Percentiles rank a stretch among this genome's conserved stretches.
phyloP scores from a whole-genome alignment of 805 yeast species.

The Candida maltosa region DNA sequence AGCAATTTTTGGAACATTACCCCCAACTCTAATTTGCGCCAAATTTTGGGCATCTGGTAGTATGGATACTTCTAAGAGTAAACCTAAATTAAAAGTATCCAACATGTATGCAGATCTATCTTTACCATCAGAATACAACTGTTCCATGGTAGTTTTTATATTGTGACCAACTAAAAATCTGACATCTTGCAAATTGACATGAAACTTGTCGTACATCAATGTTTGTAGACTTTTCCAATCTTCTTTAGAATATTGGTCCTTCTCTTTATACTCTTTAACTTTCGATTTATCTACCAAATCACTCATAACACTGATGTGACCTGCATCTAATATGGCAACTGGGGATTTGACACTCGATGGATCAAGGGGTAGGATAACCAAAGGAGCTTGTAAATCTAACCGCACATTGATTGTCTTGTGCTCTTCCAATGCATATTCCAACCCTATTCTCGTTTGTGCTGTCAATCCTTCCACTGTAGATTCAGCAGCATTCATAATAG shows the following conservation, averaged over 20 bases:
- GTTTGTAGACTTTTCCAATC: slow-evolving; percentile 78
- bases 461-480: slow-evolving; percentile 91
- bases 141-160: slow-evolving; percentile 72
- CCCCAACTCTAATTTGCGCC: slow-evolving; percentile 70
- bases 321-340: slow-evolving; percentile 91
- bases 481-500: slow-evolving; percentile 91
- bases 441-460: slow-evolving; percentile 83
- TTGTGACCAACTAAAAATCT: slow-evolving; percentile 85
- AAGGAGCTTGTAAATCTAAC: slow-evolving; percentile 90
- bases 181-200: slow-evolving; percentile 74
- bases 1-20: slow-evolving; percentile 68
- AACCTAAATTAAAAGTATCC: slow-evolving; percentile 71
- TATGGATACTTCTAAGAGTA: slow-evolving; percentile 78
- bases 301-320: slow-evolving; percentile 82
- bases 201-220: slow-evolving; percentile 87
- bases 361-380: slow-evolving; percentile 81
- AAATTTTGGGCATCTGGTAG: slow-evolving; percentile 75
- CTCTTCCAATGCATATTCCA: slow-evolving; percentile 90
- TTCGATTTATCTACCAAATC: slow-evolving; percentile 72
- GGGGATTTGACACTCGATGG: slow-evolving; percentile 79
- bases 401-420: slow-evolving; percentile 86
- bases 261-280: slow-evolving; percentile 65
- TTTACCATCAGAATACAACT: slow-evolving; percentile 47
- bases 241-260: slow-evolving; percentile 51
- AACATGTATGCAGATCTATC: slow-evolving; percentile 59